Evolutionary conservation across 176 grass and related monocot species (phyloP).

Genomic region (Oryza rufipogon): DNA sequence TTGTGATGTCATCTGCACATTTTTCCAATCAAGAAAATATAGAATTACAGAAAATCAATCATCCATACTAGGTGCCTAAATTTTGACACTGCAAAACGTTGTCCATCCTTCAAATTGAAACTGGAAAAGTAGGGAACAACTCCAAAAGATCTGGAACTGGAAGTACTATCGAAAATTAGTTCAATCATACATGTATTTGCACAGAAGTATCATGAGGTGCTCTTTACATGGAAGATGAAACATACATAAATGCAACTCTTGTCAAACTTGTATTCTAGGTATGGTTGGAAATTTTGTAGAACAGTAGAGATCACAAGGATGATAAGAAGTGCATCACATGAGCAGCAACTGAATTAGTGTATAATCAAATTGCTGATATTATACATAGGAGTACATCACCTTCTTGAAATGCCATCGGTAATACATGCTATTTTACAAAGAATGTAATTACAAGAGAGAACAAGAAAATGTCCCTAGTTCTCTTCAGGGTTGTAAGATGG

Average conservation of each 20-base stretch:
- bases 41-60: conserved; percentile 7
- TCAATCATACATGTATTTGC: not conserved
- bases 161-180: not conserved
- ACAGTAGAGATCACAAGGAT: conserved; percentile 2
- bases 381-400: conserved; percentile 30
- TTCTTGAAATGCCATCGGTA: conserved; percentile 16
- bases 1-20: not conserved
- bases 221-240: conserved; percentile 25
- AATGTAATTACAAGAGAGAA: conserved; percentile 24
- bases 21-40: conserved; percentile 17
- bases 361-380: conserved; percentile 35
- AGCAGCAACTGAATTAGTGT: not conserved
- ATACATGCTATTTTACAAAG: conserved; percentile 38
- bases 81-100: not conserved
- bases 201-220: conserved; percentile 9
- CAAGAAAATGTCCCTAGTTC: conserved; percentile 45
- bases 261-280: conserved; percentile 18
- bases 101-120: not conserved
- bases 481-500: conserved; percentile 44
- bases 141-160: conserved; percentile 15
- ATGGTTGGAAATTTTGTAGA: not conserved
- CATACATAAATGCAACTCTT: conserved; percentile 3
- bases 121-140: conserved; percentile 40
- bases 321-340: not conserved
- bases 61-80: conserved; percentile 4